These are phyloP conservation scores for Betula pendula DNA, from an alignment of 306 rosid genomes.

Conservation along the genomic window DNA sequence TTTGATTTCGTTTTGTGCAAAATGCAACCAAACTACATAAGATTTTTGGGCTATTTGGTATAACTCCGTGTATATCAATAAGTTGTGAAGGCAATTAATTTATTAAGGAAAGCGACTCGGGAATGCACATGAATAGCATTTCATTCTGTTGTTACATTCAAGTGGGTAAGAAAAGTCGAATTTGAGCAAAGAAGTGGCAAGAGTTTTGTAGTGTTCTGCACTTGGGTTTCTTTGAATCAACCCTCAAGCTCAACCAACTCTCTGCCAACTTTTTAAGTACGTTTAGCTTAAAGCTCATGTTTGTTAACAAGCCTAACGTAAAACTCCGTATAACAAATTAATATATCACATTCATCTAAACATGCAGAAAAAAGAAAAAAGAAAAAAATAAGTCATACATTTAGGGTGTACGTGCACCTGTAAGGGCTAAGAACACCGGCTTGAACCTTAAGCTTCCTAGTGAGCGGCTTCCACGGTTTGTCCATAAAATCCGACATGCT, in stretches of 20 bases:
- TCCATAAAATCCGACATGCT: slow-evolving; percentile 77
- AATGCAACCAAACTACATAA: too few relatives aligned
- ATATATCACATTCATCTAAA: neutral
- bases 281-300: neutral
- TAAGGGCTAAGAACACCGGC: slow-evolving; percentile 76
- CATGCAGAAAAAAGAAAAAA: neutral
- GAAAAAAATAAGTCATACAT: neutral
- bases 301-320: neutral
- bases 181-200: neutral
- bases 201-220: neutral
- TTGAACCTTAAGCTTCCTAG: slow-evolving; percentile 59
- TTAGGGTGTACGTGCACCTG: slow-evolving; percentile 38
- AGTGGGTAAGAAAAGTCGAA: neutral
- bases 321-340: neutral
- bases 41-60: too few relatives aligned
- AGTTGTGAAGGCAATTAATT: too few relatives aligned
- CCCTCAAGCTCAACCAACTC: neutral
- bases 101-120: too few relatives aligned
- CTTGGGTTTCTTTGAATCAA: neutral
- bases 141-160: too few relatives aligned
- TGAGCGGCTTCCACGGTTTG: slow-evolving; percentile 87
- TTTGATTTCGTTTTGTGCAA: too few relatives aligned
- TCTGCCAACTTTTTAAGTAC: neutral
- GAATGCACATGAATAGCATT: too few relatives aligned
- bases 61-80: too few relatives aligned